These are phyloP conservation scores for Zoysia pacifica DNA, from an alignment of 176 grass and related monocot genomes.

Conservation along the genomic window DNA sequence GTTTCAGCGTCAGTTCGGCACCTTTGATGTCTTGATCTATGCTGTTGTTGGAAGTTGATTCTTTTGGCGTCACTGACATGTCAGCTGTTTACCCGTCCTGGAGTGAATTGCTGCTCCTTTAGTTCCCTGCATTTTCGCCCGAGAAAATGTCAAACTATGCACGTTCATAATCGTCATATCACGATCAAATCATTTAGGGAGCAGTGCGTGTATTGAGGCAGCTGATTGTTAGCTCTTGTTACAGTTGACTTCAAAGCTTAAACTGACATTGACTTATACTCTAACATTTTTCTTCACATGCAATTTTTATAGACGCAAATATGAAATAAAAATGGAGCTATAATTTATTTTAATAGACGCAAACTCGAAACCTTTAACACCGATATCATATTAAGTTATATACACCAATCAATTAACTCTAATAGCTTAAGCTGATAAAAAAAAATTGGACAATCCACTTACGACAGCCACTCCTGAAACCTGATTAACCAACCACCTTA, in stretches of 20 bases:
- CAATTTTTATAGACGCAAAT: too few relatives aligned
- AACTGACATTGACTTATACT: too few relatives aligned
- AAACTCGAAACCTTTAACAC: too few relatives aligned
- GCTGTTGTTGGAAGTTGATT: neutral
- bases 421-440: too few relatives aligned
- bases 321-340: too few relatives aligned
- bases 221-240: neutral
- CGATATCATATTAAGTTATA: too few relatives aligned
- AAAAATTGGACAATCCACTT: too few relatives aligned
- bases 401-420: too few relatives aligned
- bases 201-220: neutral
- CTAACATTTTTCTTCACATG: too few relatives aligned
- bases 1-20: neutral
- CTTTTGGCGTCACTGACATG: neutral
- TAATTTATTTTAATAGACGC: too few relatives aligned
- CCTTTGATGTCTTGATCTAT: neutral
- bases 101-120: neutral
- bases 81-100: neutral
- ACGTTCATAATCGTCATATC: neutral
- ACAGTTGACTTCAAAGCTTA: neutral
- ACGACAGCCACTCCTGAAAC: slow-evolving; percentile 3
- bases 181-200: slow-evolving; percentile 23
- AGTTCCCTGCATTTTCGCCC: neutral
- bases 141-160: neutral
- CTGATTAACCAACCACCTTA: slow-evolving; percentile 28